Evolutionary conservation across 2,329 filamentous ascomycete genomes (phyloP), one percentile per base, ranked within the genome.

Genomic region (Penicillium sp.): DNA sequence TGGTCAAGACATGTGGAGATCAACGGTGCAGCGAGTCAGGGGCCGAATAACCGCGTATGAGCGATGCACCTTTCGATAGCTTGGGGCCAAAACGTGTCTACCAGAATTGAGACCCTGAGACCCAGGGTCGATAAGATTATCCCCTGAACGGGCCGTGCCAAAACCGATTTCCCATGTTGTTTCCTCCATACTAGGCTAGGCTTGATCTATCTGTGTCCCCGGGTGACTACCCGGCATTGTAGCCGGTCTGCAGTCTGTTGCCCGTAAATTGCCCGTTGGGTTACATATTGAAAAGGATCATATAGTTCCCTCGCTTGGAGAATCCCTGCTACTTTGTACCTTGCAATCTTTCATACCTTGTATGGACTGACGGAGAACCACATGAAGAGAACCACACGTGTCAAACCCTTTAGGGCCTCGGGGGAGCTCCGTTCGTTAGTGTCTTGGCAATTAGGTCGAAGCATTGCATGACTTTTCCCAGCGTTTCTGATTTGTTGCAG

Each of bases 1-100:
- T 13, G 40, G 52, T 34, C 31, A 15, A 39, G 34, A 51, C 16
- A 27, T 45, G 52, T 54, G 52, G 52, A 23, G 52, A 23, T n/a
- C 32, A 32, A 15, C 15, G 4, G n/a, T 25, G 18, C 18, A 44
- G n/a, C 34, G 47, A 45, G 40, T 46, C 18, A 54, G 46, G 32
- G 8, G 15, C 23, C 27, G 15, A 35, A 16, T 41, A 39, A 13
- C 21, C 21, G 35, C 29, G 44, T 34, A 44, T n/a, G 31, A 27
- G 27, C 13, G 3, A 53, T 48, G 6, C 44, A 48, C 5, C n/a
- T 48, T 21, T 32, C 18, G 38, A 29, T 46, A 32, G 50, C 18
- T 39, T 51, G 46, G 34, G 51, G 51, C 45, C 46, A 38, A 42
- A 41, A 54, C 4, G 18, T 21, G 21, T 35, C n/a, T 23, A 48